Percentiles rank a stretch among this genome's conserved stretches.
These are phyloP conservation scores for Phylloboletellus chloephorus DNA, from an alignment of 1,284 basidiomycete genomes.

Conservation along the genomic window DNA sequence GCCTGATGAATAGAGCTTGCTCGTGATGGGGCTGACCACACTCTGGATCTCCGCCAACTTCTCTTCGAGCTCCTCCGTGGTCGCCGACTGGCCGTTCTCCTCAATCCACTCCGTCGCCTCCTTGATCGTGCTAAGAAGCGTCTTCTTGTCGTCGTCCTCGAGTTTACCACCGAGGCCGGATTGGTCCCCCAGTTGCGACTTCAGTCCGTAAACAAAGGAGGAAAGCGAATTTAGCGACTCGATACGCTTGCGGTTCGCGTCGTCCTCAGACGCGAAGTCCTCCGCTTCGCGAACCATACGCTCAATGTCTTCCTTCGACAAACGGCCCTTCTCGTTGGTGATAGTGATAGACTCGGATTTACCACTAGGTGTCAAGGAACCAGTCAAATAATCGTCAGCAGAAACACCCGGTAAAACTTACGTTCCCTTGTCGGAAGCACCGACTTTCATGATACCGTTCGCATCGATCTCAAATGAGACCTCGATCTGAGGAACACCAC, in stretches of 20 bases:
- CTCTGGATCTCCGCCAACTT: constrained; percentile 76
- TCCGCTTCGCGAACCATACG: constrained; percentile 92
- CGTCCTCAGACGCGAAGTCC: constrained; percentile 83
- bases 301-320: constrained; percentile 83
- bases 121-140: constrained; percentile 77
- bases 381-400: constrained; percentile 3
- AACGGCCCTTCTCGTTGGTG: constrained; percentile 82
- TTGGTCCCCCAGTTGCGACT: constrained; percentile 80
- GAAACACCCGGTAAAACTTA: constrained; percentile 42
- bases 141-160: constrained; percentile 84
- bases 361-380: constrained; percentile 46
- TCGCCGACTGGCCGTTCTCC: constrained; percentile 69
- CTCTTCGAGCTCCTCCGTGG: constrained; percentile 88
- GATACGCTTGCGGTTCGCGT: constrained; percentile 82
- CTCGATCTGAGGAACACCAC: constrained; percentile 93
- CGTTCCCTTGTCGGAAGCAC: constrained; percentile 89
- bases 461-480: constrained; percentile 93
- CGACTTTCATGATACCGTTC: constrained; percentile 89
- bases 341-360: constrained; percentile 87
- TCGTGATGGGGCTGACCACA: constrained; percentile 70
- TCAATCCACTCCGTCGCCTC: constrained; percentile 92
- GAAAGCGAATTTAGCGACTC: constrained; percentile 80
- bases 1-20: constrained; percentile 65
- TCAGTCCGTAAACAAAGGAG: constrained; percentile 77
- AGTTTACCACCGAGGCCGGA: constrained; percentile 91